Conservation (phyloP, 352 stramenopile genomes). For the Thalassiosira livingstoniorum region DNA sequence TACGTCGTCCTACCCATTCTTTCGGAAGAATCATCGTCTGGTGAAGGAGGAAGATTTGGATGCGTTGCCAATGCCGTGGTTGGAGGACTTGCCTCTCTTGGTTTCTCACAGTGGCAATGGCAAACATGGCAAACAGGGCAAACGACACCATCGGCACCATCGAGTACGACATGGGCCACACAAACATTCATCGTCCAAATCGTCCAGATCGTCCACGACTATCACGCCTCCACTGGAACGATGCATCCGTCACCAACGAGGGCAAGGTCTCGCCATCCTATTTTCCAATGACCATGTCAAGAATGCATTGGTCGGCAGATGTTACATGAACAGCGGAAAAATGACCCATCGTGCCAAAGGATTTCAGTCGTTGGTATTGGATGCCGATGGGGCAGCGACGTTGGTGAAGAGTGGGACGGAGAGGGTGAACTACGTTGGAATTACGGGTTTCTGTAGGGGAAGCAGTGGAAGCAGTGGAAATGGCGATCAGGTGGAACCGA, state of each 20-base stretch:
- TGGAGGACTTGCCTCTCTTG: constrained; percentile 27
- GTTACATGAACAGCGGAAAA: constrained; percentile 25
- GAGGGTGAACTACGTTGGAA: constrained; percentile 25
- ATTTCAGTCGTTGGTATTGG: neutral
- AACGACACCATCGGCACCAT: neutral
- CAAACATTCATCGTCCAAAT: neutral
- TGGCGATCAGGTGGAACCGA: neutral
- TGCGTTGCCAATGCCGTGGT: constrained; percentile 34
- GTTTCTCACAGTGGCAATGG: neutral
- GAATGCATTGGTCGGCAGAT: constrained; percentile 40
- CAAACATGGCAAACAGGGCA: neutral
- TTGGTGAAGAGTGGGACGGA: constrained; percentile 35
- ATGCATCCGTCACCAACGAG: constrained; percentile 32
- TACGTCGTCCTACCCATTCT: constrained; percentile 25
- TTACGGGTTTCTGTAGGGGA: constrained; percentile 15
- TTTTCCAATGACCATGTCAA: constrained; percentile 30
- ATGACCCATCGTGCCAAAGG: neutral
- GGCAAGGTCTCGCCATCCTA: constrained; percentile 34
- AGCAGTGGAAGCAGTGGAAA: neutral
- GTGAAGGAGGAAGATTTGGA: constrained; percentile 24
- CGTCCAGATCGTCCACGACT: neutral
- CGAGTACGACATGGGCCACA: neutral
- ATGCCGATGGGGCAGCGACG: constrained; percentile 12
- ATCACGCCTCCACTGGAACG: constrained; percentile 1
- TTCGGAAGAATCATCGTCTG: constrained; percentile 26